Conservation (phyloP, 106 monocot species). For the Dactylorhiza incarnata region DNA sequence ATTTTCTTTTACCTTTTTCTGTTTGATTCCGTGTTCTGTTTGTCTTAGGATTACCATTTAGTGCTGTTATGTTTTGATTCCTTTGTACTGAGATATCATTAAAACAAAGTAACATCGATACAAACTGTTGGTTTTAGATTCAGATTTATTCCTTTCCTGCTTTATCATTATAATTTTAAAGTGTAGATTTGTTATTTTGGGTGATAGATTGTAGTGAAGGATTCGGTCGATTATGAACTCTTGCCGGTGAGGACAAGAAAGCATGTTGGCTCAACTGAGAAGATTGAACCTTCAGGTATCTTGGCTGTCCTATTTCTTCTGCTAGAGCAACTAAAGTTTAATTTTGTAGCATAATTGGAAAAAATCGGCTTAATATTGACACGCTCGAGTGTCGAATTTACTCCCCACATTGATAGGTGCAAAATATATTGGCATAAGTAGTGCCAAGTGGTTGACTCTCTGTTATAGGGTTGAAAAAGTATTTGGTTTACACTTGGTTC, state of each 20-base stretch:
- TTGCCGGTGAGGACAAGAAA: not conserved
- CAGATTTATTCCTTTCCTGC: not conserved
- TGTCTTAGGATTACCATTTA: conserved; percentile 1
- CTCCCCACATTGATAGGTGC: too few relatives aligned
- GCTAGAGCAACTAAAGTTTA: not conserved
- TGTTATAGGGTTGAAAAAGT: too few relatives aligned
- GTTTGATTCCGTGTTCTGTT: not conserved
- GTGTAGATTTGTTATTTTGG: not conserved
- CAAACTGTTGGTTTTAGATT: not conserved
- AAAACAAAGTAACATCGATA: not conserved
- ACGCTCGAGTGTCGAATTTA: too few relatives aligned
- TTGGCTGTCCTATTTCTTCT: conserved; percentile 1
- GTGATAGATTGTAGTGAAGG: not conserved
- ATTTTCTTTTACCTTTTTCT: not conserved
- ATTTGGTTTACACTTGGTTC: too few relatives aligned
- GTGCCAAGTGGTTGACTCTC: too few relatives aligned
- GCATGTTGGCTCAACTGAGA: not conserved
- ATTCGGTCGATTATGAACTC: not conserved
- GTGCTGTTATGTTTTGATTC: not conserved
- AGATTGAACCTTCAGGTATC: conserved; percentile 1
- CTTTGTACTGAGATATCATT: not conserved
- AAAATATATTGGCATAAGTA: too few relatives aligned
- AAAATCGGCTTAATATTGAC: too few relatives aligned
- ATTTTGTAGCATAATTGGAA: not conserved
- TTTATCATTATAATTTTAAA: not conserved